These are phyloP conservation scores for Irpex lacteus DNA, from an alignment of 1,284 basidiomycete species.

Conservation along the genomic window DNA sequence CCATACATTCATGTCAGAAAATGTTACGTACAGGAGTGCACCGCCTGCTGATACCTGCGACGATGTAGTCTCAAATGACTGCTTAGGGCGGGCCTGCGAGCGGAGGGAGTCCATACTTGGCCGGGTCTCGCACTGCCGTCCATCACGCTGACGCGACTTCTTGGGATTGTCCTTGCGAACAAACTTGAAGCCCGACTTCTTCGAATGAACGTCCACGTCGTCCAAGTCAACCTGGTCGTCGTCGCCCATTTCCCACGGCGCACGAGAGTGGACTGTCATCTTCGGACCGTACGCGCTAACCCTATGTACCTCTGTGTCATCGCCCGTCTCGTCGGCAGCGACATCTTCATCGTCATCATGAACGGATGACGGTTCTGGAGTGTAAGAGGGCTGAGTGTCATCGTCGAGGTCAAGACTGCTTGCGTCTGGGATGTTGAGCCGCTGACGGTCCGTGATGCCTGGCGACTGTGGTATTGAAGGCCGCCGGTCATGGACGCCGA, in stretches of 20 bases:
- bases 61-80: conserved; percentile 57
- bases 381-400: conserved; percentile 46
- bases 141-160: conserved; percentile 41
- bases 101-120: conserved; percentile 63
- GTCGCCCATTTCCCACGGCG: conserved; percentile 69
- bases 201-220: conserved; percentile 24
- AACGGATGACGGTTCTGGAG: conserved; percentile 3
- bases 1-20: neutral
- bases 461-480: conserved; percentile 27
- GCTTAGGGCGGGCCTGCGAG: conserved; percentile 47
- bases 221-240: conserved; percentile 47
- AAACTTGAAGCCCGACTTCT: conserved; percentile 25
- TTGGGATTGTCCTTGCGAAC: conserved; percentile 36
- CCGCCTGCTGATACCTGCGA: conserved; percentile 48
- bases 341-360: conserved; percentile 32
- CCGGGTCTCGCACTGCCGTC: conserved; percentile 40
- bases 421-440: conserved; percentile 45
- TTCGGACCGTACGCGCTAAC: conserved; percentile 75
- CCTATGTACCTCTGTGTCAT: conserved; percentile 39
- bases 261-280: conserved; percentile 75
- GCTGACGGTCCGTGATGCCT: conserved; percentile 34
- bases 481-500: conserved; percentile 25
- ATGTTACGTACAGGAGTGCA: conserved; percentile 54
- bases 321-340: conserved; percentile 31
- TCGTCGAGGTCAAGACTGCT: conserved; percentile 62